phyloP scores from a whole-genome alignment of 179 eudicot species.

The Carnegiea gigantea region DNA sequence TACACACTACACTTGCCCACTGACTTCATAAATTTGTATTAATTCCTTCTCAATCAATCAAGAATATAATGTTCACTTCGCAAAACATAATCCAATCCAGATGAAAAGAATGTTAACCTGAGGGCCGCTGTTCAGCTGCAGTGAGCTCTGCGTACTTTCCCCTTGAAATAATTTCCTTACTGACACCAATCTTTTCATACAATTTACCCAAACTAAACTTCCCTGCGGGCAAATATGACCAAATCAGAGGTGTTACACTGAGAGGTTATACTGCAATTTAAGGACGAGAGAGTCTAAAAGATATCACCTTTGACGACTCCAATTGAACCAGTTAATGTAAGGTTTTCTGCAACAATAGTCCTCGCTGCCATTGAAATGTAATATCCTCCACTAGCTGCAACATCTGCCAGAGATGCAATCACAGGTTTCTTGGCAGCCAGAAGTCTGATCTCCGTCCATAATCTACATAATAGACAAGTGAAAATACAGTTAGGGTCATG shows the following conservation, averaged over 20 bases:
- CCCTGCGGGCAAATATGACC: conserved; percentile 36
- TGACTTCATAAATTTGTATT: background rate
- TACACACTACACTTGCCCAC: too few species aligned
- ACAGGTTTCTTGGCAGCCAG: conserved; percentile 82
- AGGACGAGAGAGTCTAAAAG: background rate
- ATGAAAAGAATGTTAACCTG: conserved; percentile 46
- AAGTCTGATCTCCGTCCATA: conserved; percentile 93
- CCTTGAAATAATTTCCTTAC: conserved; percentile 88
- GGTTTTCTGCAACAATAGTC: conserved; percentile 79
- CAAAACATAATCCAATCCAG: background rate
- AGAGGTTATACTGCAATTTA: background rate
- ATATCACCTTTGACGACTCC: conserved; percentile 88
- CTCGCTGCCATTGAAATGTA: conserved; percentile 97
- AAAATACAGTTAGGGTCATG: background rate
- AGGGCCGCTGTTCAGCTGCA: conserved; percentile 88
- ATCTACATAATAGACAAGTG: conserved; percentile 38
- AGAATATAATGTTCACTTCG: background rate
- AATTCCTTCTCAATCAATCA: background rate
- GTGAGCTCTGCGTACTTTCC: conserved; percentile 88
- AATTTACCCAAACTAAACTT: conserved; percentile 79
- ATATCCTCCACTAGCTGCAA: conserved; percentile 99
- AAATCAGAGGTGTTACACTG: conserved; percentile 7
- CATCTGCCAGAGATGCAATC: conserved; percentile 91
- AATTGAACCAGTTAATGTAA: conserved; percentile 91
- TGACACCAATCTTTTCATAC: conserved; percentile 86